These are phyloP conservation scores for Candida gorgasii DNA, from an alignment of 805 yeast species.

Conservation along the genomic window DNA sequence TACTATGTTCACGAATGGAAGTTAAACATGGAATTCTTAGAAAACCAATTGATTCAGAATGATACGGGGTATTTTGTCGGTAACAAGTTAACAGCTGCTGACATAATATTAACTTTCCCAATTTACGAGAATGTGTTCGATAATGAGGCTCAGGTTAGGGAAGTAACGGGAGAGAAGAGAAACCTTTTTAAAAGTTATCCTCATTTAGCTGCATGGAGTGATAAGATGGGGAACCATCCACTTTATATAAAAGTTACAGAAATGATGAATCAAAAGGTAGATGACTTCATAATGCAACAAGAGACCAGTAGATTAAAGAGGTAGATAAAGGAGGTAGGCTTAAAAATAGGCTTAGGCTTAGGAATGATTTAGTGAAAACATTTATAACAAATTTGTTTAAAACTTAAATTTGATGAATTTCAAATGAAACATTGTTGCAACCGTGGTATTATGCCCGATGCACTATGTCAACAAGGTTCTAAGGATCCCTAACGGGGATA, in stretches of 20 bases:
- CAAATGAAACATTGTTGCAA: too few species aligned
- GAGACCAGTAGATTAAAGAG: conserved; percentile 4
- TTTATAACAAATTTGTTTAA: too few species aligned
- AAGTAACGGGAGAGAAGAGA: conserved; percentile 34
- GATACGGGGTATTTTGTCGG: conserved; percentile 42
- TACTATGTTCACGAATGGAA: conserved; percentile 52
- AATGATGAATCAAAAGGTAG: conserved; percentile 30
- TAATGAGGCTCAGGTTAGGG: conserved; percentile 35
- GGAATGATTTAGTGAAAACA: background rate
- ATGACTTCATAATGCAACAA: conserved; percentile 13
- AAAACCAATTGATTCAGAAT: conserved; percentile 21
- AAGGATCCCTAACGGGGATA: too few species aligned
- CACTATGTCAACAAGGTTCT: too few species aligned
- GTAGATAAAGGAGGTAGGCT: too few species aligned
- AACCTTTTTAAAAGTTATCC: conserved; percentile 34
- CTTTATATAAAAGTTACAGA: conserved; percentile 30
- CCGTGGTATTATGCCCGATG: too few species aligned
- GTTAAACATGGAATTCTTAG: conserved; percentile 31
- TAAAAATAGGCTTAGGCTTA: too few species aligned
- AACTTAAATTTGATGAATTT: too few species aligned
- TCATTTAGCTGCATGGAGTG: conserved; percentile 39
- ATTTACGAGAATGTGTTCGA: conserved; percentile 36
- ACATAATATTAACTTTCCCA: conserved; percentile 39
- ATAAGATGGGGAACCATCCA: conserved; percentile 32
- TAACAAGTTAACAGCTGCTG: conserved; percentile 38